A percentile compares a stretch with the other conserved stretches of the same genome.
These are phyloP conservation scores for Monosporozyma unispora DNA, from an alignment of 805 yeast genomes.

Conservation along the genomic window DNA sequence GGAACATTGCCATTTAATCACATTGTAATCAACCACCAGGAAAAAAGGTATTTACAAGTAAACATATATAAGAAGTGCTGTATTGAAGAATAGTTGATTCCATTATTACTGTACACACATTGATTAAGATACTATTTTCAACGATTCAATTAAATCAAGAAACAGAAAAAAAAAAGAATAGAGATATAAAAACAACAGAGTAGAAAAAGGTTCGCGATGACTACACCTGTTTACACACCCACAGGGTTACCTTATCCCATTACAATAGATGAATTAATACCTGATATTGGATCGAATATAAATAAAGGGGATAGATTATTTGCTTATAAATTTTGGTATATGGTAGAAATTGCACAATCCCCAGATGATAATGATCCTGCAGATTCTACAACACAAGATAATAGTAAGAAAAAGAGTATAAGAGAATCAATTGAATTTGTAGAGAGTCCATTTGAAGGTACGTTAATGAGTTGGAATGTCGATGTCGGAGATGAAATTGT, in stretches of 20 bases:
- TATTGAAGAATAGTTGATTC: too few species aligned
- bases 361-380: slow-evolving; percentile 17
- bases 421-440: slow-evolving; percentile 61
- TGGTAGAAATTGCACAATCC: slow-evolving; percentile 30
- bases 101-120: too few species aligned
- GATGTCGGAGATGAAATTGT: slow-evolving; percentile 51
- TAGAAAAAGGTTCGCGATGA: slow-evolving; percentile 9
- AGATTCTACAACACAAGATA: slow-evolving; percentile 5
- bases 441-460: slow-evolving; percentile 79
- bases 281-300: slow-evolving; percentile 24
- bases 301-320: slow-evolving; percentile 33
- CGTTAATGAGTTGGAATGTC: slow-evolving; percentile 42
- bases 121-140: too few species aligned
- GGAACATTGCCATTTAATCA: too few species aligned
- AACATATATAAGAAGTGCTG: too few species aligned
- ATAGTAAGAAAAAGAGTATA: slow-evolving; percentile 33
- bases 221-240: slow-evolving; percentile 21
- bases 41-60: too few species aligned
- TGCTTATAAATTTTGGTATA: slow-evolving; percentile 40
- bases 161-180: not conserved
- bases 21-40: too few species aligned
- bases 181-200: not conserved
- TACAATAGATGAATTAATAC: slow-evolving; percentile 30
- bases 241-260: slow-evolving; percentile 34
- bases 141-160: too few species aligned